phyloP scores from a whole-genome alignment of 2,329 filamentous ascomycete genomes.

The Diaporthe amygdali region DNA sequence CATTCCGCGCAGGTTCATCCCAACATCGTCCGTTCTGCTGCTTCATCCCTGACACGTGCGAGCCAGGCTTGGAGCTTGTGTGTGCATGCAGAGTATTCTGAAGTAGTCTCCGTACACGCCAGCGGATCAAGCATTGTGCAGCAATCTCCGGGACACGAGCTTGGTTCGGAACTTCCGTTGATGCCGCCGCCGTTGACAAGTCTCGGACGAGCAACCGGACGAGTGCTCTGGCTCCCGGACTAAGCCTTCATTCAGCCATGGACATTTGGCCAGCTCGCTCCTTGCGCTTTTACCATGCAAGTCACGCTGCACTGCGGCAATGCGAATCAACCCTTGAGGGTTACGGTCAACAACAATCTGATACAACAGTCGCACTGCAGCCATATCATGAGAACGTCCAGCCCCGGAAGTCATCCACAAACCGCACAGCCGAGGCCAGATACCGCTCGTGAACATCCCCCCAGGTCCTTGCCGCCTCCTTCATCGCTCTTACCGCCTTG shows the following conservation, averaged over 20 bases:
- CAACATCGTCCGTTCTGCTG: neutral
- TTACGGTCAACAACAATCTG: neutral
- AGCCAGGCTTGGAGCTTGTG: neutral
- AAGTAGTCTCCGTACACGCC: neutral
- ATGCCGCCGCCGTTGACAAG: neutral
- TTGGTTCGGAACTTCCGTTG: neutral
- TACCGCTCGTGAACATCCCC: constrained; percentile 71
- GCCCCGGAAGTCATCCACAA: constrained; percentile 74
- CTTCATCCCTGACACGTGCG: neutral
- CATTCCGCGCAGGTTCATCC: neutral
- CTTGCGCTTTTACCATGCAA: neutral
- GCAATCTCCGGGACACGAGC: neutral
- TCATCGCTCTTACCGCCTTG: constrained; percentile 78
- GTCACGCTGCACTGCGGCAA: neutral
- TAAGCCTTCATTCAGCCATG: neutral
- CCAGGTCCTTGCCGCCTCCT: constrained; percentile 76
- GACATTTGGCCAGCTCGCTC: neutral
- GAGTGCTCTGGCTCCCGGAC: neutral
- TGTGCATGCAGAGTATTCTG: neutral
- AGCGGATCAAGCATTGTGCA: neutral
- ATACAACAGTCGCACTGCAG: neutral
- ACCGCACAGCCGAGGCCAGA: constrained; percentile 71
- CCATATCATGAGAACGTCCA: constrained; percentile 55
- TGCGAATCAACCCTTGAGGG: neutral
- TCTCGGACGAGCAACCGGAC: neutral